Percentiles rank a stretch among this genome's conserved stretches.
These are phyloP conservation scores for Cladophialophora yegresii DNA, from an alignment of 2,329 filamentous ascomycete species.

Conservation along the genomic window DNA sequence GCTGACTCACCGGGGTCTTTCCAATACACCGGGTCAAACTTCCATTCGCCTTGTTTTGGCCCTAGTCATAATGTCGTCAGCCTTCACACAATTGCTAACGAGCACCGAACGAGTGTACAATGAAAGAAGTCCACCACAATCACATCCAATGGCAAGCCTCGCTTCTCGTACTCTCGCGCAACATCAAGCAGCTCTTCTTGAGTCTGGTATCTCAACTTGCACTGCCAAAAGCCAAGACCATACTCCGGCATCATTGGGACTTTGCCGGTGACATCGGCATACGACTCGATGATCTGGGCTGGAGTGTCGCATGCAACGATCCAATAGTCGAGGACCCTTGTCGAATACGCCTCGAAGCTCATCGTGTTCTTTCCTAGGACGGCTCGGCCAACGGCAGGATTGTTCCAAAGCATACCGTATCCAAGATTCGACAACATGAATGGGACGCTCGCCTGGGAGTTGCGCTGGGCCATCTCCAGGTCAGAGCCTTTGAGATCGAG, in stretches of 20 bases:
- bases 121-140: slow-evolving; percentile 72
- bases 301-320: slow-evolving; percentile 61
- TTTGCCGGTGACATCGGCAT: slow-evolving; percentile 59
- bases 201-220: slow-evolving; percentile 66
- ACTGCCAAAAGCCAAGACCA: slow-evolving; percentile 69
- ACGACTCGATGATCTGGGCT: slow-evolving; percentile 58
- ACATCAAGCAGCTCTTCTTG: slow-evolving; percentile 64
- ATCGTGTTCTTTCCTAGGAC: slow-evolving; percentile 63
- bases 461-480: slow-evolving; percentile 65
- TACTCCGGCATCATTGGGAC: slow-evolving; percentile 70
- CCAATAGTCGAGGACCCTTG: slow-evolving; percentile 64
- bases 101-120: slow-evolving; percentile 39
- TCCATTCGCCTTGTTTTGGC: slow-evolving; percentile 68
- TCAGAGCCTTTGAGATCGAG: slow-evolving; percentile 65
- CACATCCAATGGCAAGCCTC: slow-evolving; percentile 61
- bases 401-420: slow-evolving; percentile 69
- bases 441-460: slow-evolving; percentile 66
- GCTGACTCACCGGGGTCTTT: slow-evolving; percentile 58
- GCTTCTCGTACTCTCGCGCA: slow-evolving; percentile 60
- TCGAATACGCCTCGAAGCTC: slow-evolving; percentile 63
- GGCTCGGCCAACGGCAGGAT: slow-evolving; percentile 62
- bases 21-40: slow-evolving; percentile 65
- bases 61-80: slow-evolving; percentile 38
- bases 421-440: slow-evolving; percentile 62
- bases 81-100: neutral